phyloP scores from a whole-genome alignment of 192 early-diverging fungal species.

The Coemansia sp. region DNA sequence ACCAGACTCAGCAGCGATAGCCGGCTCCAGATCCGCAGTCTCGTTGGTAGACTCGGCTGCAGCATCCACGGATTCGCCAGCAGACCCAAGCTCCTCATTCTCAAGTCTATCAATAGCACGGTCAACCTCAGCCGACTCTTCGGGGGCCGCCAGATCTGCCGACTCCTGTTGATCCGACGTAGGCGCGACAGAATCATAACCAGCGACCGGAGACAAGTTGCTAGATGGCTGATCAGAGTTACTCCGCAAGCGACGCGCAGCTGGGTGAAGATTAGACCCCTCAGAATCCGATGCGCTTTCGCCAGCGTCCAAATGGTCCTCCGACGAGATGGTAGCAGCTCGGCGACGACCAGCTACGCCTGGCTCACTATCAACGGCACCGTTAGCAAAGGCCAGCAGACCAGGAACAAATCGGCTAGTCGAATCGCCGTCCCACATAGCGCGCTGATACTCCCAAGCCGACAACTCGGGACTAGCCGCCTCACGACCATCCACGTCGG shows the following conservation, averaged over 20 bases:
- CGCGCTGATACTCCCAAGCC: conserved; percentile 15
- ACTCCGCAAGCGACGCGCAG: conserved; percentile 7
- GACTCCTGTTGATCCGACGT: neutral
- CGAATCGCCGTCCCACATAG: conserved; percentile 20
- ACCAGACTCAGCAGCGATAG: neutral
- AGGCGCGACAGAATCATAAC: neutral
- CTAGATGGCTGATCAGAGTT: conserved; percentile 6
- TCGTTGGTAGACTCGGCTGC: conserved; percentile 6
- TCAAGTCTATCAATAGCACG: conserved; percentile 1
- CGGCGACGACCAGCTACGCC: conserved; percentile 17
- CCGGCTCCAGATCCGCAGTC: neutral
- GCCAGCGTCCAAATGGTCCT: conserved; percentile 10
- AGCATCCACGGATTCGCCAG: neutral
- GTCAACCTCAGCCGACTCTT: neutral
- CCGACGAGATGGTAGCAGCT: conserved; percentile 14
- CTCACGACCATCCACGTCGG: conserved; percentile 6
- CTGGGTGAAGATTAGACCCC: too few species aligned
- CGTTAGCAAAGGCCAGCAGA: conserved; percentile 32
- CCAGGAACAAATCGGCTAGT: conserved; percentile 46
- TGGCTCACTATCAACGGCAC: neutral
- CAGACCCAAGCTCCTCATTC: neutral
- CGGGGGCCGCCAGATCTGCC: neutral
- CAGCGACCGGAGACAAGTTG: neutral
- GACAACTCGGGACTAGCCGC: neutral
- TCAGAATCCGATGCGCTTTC: neutral